phyloP scores from a whole-genome alignment of 441 rosid genomes.

The Caryocar brasiliense region DNA sequence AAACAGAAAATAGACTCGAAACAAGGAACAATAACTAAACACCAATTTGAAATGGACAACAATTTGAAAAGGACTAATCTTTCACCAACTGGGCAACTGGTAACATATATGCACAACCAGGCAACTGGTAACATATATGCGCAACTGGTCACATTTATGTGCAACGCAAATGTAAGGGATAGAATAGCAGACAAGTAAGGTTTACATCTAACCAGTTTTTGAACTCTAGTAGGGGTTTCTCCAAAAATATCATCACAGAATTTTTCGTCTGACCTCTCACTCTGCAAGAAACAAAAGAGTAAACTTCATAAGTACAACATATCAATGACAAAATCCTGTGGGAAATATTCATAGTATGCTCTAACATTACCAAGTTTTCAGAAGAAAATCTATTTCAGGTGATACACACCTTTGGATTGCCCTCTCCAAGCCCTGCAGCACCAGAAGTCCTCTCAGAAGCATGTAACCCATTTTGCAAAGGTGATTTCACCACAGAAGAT shows the following conservation, averaged over 20 bases:
- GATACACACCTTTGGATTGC: conserved; percentile 89
- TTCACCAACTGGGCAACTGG: no score
- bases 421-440: conserved; percentile 83
- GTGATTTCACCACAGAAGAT: conserved; percentile 49
- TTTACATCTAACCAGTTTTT: conserved; percentile 38
- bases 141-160: no score
- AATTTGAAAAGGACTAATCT: no score
- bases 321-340: neutral
- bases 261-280: conserved; percentile 74
- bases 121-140: no score
- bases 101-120: no score
- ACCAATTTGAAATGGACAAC: no score
- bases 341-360: no score
- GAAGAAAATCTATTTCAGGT: neutral
- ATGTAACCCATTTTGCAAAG: conserved; percentile 34
- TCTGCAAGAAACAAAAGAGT: conserved; percentile 36
- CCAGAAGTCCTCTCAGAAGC: conserved; percentile 33
- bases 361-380: no score
- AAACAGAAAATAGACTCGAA: no score
- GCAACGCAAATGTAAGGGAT: neutral
- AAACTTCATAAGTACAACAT: neutral
- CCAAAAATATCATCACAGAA: conserved; percentile 94
- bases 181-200: neutral
- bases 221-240: conserved; percentile 75
- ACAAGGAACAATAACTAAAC: no score